Evolutionary conservation across 495 filamentous ascomycete species (phyloP).

Genomic region (Aspergillus bertholletiae): DNA sequence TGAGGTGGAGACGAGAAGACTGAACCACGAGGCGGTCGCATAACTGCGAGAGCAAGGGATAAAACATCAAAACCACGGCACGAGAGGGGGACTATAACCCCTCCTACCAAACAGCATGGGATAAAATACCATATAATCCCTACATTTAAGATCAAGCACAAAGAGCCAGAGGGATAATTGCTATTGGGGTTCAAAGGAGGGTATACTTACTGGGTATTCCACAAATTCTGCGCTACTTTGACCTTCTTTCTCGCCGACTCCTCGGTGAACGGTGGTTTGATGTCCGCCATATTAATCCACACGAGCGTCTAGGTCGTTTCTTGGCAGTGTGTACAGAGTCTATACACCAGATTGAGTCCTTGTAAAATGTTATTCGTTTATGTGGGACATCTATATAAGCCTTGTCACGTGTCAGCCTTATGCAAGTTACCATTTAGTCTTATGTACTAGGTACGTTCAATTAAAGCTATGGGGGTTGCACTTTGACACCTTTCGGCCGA

Average conservation of each 20-base stretch:
- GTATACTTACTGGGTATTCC: slow-evolving; percentile 69
- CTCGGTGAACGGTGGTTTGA: slow-evolving; percentile 75
- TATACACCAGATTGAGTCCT: too few relatives aligned
- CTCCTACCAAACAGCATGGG: slow-evolving; percentile 5
- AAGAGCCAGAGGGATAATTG: too few relatives aligned
- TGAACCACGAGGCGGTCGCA: neutral
- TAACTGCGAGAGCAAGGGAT: slow-evolving; percentile 32
- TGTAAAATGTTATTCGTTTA: neutral
- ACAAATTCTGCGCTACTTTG: slow-evolving; percentile 79
- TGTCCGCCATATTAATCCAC: slow-evolving; percentile 41
- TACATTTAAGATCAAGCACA: too few relatives aligned
- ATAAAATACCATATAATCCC: too few relatives aligned
- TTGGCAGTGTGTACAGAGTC: too few relatives aligned
- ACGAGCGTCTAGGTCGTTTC: neutral
- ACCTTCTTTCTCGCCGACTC: slow-evolving; percentile 75
- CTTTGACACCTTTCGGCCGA: slow-evolving; percentile 1
- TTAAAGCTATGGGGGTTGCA: neutral
- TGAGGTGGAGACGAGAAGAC: neutral
- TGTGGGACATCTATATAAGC: slow-evolving; percentile 1
- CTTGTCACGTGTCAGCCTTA: slow-evolving; percentile 3
- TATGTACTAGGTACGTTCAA: neutral
- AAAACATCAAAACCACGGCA: neutral
- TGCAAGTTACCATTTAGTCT: neutral
- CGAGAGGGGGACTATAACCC: slow-evolving; percentile 2
- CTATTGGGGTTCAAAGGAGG: neutral